Evolutionary conservation across 2,329 filamentous ascomycete genomes (phyloP).

Genomic region (Amauroascus verrucosus): DNA sequence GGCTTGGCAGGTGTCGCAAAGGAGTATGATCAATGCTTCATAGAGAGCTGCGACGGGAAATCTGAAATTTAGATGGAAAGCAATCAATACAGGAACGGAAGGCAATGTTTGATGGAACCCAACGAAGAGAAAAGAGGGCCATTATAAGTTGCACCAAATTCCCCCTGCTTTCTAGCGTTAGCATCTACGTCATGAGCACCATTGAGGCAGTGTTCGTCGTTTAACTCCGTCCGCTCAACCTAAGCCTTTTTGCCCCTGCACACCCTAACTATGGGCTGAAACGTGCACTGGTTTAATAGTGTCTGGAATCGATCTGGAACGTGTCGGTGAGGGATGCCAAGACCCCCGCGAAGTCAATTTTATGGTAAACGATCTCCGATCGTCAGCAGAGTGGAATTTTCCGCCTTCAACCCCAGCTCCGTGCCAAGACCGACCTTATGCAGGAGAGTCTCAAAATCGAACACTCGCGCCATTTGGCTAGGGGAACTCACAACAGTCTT

Average conservation of each 20-base stretch:
- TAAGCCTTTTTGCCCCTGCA: not conserved
- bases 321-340: not conserved
- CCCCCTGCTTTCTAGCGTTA: not conserved
- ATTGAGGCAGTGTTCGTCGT: slow-evolving; percentile 8
- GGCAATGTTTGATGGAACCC: not conserved
- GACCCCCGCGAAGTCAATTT: not conserved
- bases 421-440: not conserved
- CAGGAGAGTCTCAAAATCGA: not conserved
- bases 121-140: not conserved
- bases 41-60: not conserved
- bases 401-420: too few species aligned
- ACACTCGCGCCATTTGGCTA: not conserved
- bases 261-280: not conserved
- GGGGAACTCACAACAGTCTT: not conserved
- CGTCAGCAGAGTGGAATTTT: not conserved
- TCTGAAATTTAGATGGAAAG: not conserved
- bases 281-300: slow-evolving; percentile 1
- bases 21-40: slow-evolving; percentile 9
- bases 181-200: not conserved
- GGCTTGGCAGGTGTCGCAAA: slow-evolving; percentile 8
- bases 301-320: not conserved
- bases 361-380: not conserved
- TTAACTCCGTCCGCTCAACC: not conserved
- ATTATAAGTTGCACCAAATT: slow-evolving; percentile 5
- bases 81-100: not conserved